Base-by-base conservation (phyloP, 768 basidiomycete species). In the Tylopilus intermedius region DNA sequence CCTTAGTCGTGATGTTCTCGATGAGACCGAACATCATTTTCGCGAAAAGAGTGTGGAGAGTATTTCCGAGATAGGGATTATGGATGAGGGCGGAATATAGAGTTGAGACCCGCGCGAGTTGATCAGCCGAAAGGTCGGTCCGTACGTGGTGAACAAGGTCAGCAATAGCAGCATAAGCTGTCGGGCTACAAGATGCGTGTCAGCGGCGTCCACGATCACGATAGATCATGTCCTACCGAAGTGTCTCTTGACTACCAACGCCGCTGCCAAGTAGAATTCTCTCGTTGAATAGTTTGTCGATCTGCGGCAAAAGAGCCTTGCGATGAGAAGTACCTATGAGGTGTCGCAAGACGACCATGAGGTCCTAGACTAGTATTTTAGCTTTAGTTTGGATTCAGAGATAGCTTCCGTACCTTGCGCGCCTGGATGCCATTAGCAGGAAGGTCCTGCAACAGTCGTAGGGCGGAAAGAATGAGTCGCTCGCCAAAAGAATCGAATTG, bases 101-200 rank as follows among this genome's bases (percentile, higher is more conserved):
- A 60, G 88, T 83, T 24, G 93, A 83, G 51, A 95, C 82, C 15
- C 82, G 81, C 4, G 82, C 76, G 18, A 97, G 74, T 62, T 95
- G 94, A 8, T 79, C 68, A 5, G 86, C 75, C 2, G 83, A 82
- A 37, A 98, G 80, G 18, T 97, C 94, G 42, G 74, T 76, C 47
- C 92, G 87, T 52, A 94, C 79, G 63, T 96, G 92, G 64, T 97
- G 94, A 50, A 96, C 85, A 10, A 97, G 79, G 69, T 99, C 96
- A 30, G 93, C 93, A 6, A 95, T 82, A 44, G 90, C 87, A 53
- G 84, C 86, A 70, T 93, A 94, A 3, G 90, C 88, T 38, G 83
- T 79, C 2, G 88, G 82, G 49, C 90, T 89, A 61, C 32, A 57
- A 27, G 29, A 50, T 39, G 47, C n/a, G 48, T 45, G 33, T 63